Percentiles rank a stretch among this genome's conserved stretches.
Conservation (phyloP, 2,329 filamentous ascomycete genomes). For the Lecanosticta acicola region DNA sequence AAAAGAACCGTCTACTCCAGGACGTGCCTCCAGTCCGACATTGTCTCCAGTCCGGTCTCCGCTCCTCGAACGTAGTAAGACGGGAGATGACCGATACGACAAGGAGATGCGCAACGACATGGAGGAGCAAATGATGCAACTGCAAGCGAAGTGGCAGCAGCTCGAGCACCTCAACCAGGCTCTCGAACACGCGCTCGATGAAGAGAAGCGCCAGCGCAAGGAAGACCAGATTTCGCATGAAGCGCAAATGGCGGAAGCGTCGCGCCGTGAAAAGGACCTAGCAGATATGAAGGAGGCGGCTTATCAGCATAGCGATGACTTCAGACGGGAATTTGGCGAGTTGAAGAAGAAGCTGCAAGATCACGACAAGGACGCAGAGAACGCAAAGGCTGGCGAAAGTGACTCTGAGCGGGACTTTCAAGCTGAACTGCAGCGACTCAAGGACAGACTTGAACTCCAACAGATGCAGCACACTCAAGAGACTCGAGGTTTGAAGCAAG, state of each 20-base stretch:
- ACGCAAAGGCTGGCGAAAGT: slow-evolving; percentile 8
- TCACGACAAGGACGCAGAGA: slow-evolving; percentile 11
- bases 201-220: slow-evolving; percentile 22
- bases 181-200: slow-evolving; percentile 22
- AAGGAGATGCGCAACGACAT: slow-evolving; percentile 16
- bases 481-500: slow-evolving; percentile 16
- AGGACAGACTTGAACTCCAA: slow-evolving; percentile 17
- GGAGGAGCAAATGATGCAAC: slow-evolving; percentile 19
- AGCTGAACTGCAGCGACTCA: slow-evolving; percentile 18
- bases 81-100: slow-evolving; percentile 7
- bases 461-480: slow-evolving; percentile 13
- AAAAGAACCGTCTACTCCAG: slow-evolving; percentile 19
- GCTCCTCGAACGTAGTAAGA: slow-evolving; percentile 15
- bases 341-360: slow-evolving; percentile 20
- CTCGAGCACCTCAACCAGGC: slow-evolving; percentile 26
- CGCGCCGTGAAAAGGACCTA: slow-evolving; percentile 20
- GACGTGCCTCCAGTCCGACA: slow-evolving; percentile 27
- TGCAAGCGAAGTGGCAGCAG: slow-evolving; percentile 25
- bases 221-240: slow-evolving; percentile 19
- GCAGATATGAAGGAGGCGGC: slow-evolving; percentile 24
- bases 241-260: slow-evolving; percentile 15
- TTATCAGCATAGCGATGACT: slow-evolving; percentile 20
- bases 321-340: slow-evolving; percentile 19
- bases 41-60: slow-evolving; percentile 27
- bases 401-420: slow-evolving; percentile 11